phyloP scores from a whole-genome alignment of 495 filamentous ascomycete species.

The Neurospora pannonica region DNA sequence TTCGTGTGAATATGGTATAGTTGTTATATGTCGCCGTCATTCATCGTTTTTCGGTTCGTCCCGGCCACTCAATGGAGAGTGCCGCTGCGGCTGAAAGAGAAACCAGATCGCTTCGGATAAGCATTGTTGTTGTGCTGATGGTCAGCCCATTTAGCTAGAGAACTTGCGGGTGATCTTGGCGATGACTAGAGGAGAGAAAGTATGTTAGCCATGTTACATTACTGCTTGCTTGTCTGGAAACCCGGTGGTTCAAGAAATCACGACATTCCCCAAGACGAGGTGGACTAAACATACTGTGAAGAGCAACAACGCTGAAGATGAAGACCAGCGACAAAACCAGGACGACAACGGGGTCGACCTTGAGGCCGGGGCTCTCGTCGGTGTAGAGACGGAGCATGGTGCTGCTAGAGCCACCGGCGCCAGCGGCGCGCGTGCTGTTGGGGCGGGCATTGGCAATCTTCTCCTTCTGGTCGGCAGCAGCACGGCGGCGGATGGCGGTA shows the following conservation, averaged over 20 bases:
- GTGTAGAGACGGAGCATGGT: slow-evolving; percentile 99
- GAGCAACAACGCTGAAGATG: slow-evolving; percentile 94
- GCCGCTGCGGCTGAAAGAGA: background rate
- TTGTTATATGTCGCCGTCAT: background rate
- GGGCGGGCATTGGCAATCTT: slow-evolving; percentile 85
- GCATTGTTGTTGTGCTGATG: background rate
- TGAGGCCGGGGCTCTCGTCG: slow-evolving; percentile 89
- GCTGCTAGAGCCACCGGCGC: slow-evolving; percentile 89
- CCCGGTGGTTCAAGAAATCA: background rate
- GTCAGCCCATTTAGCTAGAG: slow-evolving; percentile 45
- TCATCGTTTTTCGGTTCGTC: background rate
- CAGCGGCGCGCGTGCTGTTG: slow-evolving; percentile 82
- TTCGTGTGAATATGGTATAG: background rate
- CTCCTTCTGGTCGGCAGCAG: slow-evolving; percentile 91
- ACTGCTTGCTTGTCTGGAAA: background rate
- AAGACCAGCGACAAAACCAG: slow-evolving; percentile 90
- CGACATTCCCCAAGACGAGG: background rate
- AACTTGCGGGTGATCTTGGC: slow-evolving; percentile 93
- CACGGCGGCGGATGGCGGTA: slow-evolving; percentile 85
- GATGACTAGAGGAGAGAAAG: slow-evolving; percentile 54
- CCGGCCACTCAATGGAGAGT: background rate
- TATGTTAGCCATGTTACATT: slow-evolving; percentile 3
- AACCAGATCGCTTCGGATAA: background rate
- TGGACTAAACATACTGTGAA: slow-evolving; percentile 66
- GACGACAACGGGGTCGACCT: slow-evolving; percentile 95